These are phyloP conservation scores for Globisporangium polare DNA, from an alignment of 352 stramenopile genomes.

Conservation along the genomic window DNA sequence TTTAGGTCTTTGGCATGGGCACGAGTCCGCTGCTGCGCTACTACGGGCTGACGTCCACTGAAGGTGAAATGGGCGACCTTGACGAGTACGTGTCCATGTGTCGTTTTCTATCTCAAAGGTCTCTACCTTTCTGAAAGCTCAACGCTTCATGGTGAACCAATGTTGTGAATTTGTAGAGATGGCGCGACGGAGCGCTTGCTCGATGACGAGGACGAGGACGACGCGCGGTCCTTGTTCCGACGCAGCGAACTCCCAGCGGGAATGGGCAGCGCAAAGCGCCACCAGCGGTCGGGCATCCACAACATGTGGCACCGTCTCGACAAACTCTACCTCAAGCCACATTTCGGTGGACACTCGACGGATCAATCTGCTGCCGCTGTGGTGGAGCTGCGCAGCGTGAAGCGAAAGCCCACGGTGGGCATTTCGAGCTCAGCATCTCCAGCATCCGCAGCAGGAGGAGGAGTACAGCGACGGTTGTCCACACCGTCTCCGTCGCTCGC, in stretches of 20 bases:
- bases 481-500: conserved; percentile 31
- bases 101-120: not conserved
- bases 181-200: conserved; percentile 53
- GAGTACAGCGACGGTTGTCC: not conserved
- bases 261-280: conserved; percentile 30
- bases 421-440: not conserved
- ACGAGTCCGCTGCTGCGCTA: conserved; percentile 62
- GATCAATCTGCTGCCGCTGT: not conserved
- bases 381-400: conserved; percentile 9
- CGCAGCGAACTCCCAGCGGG: conserved; percentile 13
- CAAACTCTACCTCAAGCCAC: conserved; percentile 69
- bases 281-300: conserved; percentile 46
- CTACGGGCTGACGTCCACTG: conserved; percentile 44
- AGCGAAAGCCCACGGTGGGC: conserved; percentile 3
- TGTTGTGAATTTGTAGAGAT: conserved; percentile 20
- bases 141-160: not conserved
- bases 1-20: conserved; percentile 75
- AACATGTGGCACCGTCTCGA: conserved; percentile 59
- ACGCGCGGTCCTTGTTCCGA: conserved; percentile 24
- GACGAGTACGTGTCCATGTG: conserved; percentile 43
- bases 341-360: conserved; percentile 44
- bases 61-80: conserved; percentile 29
- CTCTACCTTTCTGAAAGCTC: not conserved
- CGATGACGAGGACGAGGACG: conserved; percentile 32
- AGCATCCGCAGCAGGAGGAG: not conserved